Conservation (phyloP, 2,329 filamentous ascomycete species). For the Diaporthe destruens region DNA sequence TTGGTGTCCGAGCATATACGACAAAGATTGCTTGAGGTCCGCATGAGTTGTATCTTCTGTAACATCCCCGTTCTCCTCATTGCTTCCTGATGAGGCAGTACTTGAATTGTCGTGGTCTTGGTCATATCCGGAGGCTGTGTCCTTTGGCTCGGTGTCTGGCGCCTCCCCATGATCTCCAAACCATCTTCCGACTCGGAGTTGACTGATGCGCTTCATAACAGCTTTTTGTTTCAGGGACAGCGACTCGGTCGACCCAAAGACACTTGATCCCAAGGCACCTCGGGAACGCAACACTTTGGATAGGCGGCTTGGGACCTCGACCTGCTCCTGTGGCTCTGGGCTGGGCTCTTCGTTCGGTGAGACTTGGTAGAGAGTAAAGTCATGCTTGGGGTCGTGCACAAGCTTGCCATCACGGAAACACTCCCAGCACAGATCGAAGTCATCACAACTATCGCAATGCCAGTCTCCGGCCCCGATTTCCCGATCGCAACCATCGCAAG, state of each 20-base stretch:
- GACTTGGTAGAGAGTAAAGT: slow-evolving; percentile 8
- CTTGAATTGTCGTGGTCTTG: slow-evolving; percentile 2
- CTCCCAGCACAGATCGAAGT: slow-evolving; percentile 30
- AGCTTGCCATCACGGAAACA: slow-evolving; percentile 29
- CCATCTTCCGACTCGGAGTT: slow-evolving; percentile 4
- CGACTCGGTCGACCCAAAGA: slow-evolving; percentile 12
- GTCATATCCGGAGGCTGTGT: background rate
- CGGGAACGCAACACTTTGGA: slow-evolving; percentile 2
- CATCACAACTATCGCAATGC: slow-evolving; percentile 12
- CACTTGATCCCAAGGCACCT: slow-evolving; percentile 2
- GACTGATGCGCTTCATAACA: slow-evolving; percentile 11
- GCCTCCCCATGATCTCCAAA: slow-evolving; percentile 1
- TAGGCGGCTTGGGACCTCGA: background rate
- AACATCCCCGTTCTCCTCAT: background rate
- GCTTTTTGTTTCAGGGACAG: slow-evolving; percentile 1
- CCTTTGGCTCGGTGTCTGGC: background rate
- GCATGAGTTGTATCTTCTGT: no score
- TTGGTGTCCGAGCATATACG: slow-evolving; percentile 12
- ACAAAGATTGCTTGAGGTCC: slow-evolving; percentile 7
- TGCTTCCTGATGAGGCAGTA: background rate
- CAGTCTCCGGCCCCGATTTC: slow-evolving; percentile 20
- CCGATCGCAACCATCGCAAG: slow-evolving; percentile 14
- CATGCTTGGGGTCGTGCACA: slow-evolving; percentile 20
- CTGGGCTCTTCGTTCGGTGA: background rate
- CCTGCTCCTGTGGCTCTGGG: background rate